These are phyloP conservation scores for Sphaerulina vaccinii DNA, from an alignment of 2,329 filamentous ascomycete genomes.

Conservation along the genomic window DNA sequence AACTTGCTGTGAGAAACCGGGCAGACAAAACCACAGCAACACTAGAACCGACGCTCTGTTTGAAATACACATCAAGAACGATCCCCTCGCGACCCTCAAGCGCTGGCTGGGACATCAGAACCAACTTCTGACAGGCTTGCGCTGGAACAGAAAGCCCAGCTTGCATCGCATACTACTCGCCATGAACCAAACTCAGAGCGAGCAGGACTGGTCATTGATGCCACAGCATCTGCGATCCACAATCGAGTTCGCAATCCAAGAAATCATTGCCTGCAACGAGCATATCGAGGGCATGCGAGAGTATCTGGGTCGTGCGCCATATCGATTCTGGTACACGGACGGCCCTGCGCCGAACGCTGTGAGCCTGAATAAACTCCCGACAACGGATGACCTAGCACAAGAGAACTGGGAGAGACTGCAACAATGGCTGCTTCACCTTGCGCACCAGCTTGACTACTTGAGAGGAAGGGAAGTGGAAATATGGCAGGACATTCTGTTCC, in stretches of 20 bases:
- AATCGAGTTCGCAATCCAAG: neutral
- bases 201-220: no score
- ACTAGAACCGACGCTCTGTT: no score
- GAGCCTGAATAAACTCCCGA: no score
- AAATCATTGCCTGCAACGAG: neutral
- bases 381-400: no score
- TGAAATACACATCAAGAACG: neutral
- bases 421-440: neutral
- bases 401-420: neutral
- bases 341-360: neutral
- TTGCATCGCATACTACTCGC: no score
- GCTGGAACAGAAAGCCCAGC: no score
- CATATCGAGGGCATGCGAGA: neutral
- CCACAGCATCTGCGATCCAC: neutral
- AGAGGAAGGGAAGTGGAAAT: neutral
- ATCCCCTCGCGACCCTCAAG: neutral
- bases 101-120: slow-evolving; percentile 1
- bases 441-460: slow-evolving; percentile 2
- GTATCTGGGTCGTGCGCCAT: neutral
- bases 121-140: no score
- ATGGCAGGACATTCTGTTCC: neutral
- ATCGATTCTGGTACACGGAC: neutral
- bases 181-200: neutral
- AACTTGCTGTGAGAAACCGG: neutral
- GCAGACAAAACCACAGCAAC: neutral